A percentile compares a stretch with the other conserved stretches of the same genome.
These are phyloP conservation scores for Hyaloscypha finlandica DNA, from an alignment of 495 filamentous ascomycete species.

Conservation along the genomic window DNA sequence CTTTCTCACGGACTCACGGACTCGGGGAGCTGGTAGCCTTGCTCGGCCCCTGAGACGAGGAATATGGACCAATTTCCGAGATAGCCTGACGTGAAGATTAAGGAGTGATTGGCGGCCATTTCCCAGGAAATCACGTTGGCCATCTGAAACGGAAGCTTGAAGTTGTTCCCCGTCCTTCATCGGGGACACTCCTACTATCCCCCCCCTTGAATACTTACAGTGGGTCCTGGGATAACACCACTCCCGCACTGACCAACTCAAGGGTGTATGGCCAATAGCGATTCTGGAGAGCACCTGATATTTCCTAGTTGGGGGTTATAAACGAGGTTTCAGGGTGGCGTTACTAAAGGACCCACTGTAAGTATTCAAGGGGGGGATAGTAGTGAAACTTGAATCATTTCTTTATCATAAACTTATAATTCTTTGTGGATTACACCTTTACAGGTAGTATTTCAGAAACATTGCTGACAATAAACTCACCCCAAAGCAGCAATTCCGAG, in stretches of 20 bases:
- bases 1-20: not conserved
- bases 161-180: not conserved
- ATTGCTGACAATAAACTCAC: not conserved
- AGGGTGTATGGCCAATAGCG: too few species aligned
- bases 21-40: not conserved
- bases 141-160: not conserved
- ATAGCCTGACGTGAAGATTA: not conserved
- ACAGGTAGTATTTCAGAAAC: not conserved
- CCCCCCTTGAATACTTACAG: too few species aligned
- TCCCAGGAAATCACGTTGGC: not conserved
- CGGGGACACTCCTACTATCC: not conserved
- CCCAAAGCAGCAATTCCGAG: too few species aligned
- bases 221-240: too few species aligned
- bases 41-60: not conserved
- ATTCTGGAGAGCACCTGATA: too few species aligned
- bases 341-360: too few species aligned
- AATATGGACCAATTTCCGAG: not conserved
- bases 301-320: too few species aligned
- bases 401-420: too few species aligned
- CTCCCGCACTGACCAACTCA: too few species aligned
- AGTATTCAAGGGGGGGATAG: too few species aligned
- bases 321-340: too few species aligned
- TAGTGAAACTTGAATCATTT: not conserved
- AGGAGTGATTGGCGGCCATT: not conserved
- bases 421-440: not conserved